These are phyloP conservation scores for Elongisporangium undulatum DNA, from an alignment of 352 stramenopile genomes.

Conservation along the genomic window DNA sequence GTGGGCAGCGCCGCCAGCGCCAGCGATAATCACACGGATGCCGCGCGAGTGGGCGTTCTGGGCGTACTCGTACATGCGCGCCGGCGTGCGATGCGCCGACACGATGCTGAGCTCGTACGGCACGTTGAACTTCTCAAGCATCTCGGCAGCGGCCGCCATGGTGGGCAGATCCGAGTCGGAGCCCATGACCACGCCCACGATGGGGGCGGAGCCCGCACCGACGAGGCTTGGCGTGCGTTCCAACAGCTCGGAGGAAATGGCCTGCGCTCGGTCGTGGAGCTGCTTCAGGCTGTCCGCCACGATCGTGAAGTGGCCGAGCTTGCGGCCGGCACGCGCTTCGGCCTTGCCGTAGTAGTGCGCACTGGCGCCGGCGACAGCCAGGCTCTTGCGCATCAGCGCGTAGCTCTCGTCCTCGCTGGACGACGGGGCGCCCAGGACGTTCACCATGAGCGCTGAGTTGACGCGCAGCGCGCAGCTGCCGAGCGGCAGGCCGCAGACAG, in stretches of 20 bases:
- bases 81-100: slow-evolving; percentile 96
- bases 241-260: slow-evolving; percentile 38
- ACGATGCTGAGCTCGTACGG: slow-evolving; percentile 98
- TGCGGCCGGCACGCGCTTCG: slow-evolving; percentile 87
- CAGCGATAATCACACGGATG: slow-evolving; percentile 93
- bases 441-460: slow-evolving; percentile 89
- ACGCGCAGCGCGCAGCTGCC: slow-evolving; percentile 91
- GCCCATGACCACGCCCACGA: slow-evolving; percentile 90
- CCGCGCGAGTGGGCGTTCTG: slow-evolving; percentile 85
- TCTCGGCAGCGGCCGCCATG: slow-evolving; percentile 94
- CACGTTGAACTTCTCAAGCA: slow-evolving; percentile 95
- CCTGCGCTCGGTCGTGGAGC: slow-evolving; percentile 65
- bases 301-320: slow-evolving; percentile 98
- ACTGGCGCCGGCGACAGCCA: slow-evolving; percentile 77
- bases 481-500: slow-evolving; percentile 92
- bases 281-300: slow-evolving; percentile 85
- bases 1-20: slow-evolving; percentile 96
- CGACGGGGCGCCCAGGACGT: slow-evolving; percentile 73
- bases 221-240: slow-evolving; percentile 4
- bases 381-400: slow-evolving; percentile 45
- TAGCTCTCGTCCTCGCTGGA: slow-evolving; percentile 85
- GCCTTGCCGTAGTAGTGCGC: slow-evolving; percentile 98
- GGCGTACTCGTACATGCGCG: slow-evolving; percentile 96
- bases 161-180: slow-evolving; percentile 96
- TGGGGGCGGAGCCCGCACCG: slow-evolving; percentile 9